Evolutionary conservation across 176 grass and related monocot genomes (phyloP), one percentile per base, ranked within the genome.

Genomic region (Poa annua): DNA sequence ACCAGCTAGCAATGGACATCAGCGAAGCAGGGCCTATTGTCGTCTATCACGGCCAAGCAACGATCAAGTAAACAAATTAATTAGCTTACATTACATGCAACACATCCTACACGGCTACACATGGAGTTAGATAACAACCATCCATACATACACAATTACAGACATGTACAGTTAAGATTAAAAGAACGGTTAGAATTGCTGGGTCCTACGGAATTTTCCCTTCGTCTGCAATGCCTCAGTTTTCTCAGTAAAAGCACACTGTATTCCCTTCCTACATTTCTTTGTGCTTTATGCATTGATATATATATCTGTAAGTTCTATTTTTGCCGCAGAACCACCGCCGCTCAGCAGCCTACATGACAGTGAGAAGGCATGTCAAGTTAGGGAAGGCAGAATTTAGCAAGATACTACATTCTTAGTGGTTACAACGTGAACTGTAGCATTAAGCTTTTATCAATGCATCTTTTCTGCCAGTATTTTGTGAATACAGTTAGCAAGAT

Each of bases 221-320:
- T n/a, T 47, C 49, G 22, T 45, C 26, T 42, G 12, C 22, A 36
- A 71, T 60, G 39, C 51, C 12, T n/a, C 32, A 67, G 66, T 85
- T 62, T 62, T 61, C 42, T n/a, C n/a, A n/a, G n/a, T n/a, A n/a
- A n/a, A n/a, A 74, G 26, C 66, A 64, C 66, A 80, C 79, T 79
- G 8, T 14, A 24, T 24, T 3, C 15, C 20, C 25, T 10, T 74
- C 67, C 57, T 75, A 80, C 19, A 39, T 73, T 29, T 9, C 6
- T 35, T 80, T 64, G 3, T 16, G 14, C 11, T 52, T 74, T 62
- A 19, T 44, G 3, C 38, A 34, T 29, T 38, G 74, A 80, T 50
- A 80, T 50, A 19, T 26, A 14, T 60, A 17, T 57, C 15, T 77
- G 6, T 14, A n/a, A 73, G 75, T 50, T 34, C 25, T 71, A 32